These are phyloP conservation scores for Kuraishia borneana DNA, from an alignment of 805 yeast species.

Conservation along the genomic window DNA sequence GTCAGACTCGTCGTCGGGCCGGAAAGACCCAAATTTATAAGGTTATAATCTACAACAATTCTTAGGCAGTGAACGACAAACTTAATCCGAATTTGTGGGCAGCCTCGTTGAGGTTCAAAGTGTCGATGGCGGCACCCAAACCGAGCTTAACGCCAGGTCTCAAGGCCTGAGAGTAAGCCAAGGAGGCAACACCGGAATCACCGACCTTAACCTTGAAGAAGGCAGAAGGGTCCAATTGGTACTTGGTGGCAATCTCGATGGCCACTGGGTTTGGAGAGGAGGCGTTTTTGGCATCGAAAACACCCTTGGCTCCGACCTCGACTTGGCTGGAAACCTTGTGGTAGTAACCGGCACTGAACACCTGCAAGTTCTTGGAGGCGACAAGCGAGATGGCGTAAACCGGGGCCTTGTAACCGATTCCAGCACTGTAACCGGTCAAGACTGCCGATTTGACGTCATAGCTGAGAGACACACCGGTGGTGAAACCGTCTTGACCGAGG, in stretches of 20 bases:
- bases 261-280: constrained; percentile 73
- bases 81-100: constrained; percentile 98
- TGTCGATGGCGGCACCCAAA: constrained; percentile 94
- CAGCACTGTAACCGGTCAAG: constrained; percentile 88
- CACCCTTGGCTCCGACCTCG: constrained; percentile 97
- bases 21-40: constrained; percentile 24
- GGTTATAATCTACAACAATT: background rate
- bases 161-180: constrained; percentile 88
- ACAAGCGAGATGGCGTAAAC: constrained; percentile 78
- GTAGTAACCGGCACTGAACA: constrained; percentile 93
- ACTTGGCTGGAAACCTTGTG: constrained; percentile 86
- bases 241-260: constrained; percentile 94
- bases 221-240: constrained; percentile 76
- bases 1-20: constrained; percentile 42
- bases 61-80: constrained; percentile 81
- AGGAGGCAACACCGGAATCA: constrained; percentile 89
- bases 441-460: constrained; percentile 91
- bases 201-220: constrained; percentile 95
- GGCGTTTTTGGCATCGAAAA: constrained; percentile 75
- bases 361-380: constrained; percentile 76
- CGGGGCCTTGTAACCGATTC: constrained; percentile 86
- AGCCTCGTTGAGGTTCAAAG: constrained; percentile 88
- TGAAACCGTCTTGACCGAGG: constrained; percentile 91
- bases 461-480: constrained; percentile 95
- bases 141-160: constrained; percentile 96